These are phyloP conservation scores for Cryptosporidium canis DNA, from an alignment of 169 alveolate species.

Conservation along the genomic window DNA sequence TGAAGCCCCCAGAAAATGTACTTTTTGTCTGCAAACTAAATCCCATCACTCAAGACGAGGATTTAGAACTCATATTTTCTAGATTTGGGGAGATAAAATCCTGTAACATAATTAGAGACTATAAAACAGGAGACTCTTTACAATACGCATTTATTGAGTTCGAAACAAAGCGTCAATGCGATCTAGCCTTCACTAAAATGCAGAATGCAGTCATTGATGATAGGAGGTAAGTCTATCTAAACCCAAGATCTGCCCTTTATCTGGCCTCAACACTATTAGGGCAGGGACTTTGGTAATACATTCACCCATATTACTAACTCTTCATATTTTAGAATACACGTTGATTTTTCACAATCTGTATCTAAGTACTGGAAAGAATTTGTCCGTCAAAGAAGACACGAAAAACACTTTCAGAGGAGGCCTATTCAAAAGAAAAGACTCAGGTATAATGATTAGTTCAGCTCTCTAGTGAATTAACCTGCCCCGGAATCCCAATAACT, in stretches of 20 bases:
- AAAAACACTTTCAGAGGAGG: neutral
- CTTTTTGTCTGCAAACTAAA: conserved; percentile 97
- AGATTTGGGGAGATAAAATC: conserved; percentile 94
- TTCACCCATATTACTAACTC: neutral
- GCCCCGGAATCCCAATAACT: neutral
- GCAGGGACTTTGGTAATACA: neutral
- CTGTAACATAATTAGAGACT: conserved; percentile 96
- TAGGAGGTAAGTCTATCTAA: conserved; percentile 81
- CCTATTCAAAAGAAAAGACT: neutral
- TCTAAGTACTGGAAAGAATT: conserved; percentile 80
- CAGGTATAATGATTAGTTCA: neutral
- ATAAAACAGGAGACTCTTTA: conserved; percentile 96
- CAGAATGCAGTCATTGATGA: conserved; percentile 96
- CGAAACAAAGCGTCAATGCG: conserved; percentile 93
- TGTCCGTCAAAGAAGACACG: neutral
- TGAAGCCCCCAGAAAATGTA: conserved; percentile 97
- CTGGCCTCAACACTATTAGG: neutral
- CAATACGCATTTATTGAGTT: conserved; percentile 98
- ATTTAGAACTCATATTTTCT: conserved; percentile 93
- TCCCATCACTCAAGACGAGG: conserved; percentile 96
- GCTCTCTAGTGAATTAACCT: neutral
- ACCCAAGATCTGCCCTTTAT: neutral
- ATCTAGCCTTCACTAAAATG: conserved; percentile 97
- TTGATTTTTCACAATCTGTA: conserved; percentile 90
- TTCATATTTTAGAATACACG: conserved; percentile 80